These are phyloP conservation scores for Thyridium curvatum DNA, from an alignment of 2,329 filamentous ascomycete species.

Conservation along the genomic window DNA sequence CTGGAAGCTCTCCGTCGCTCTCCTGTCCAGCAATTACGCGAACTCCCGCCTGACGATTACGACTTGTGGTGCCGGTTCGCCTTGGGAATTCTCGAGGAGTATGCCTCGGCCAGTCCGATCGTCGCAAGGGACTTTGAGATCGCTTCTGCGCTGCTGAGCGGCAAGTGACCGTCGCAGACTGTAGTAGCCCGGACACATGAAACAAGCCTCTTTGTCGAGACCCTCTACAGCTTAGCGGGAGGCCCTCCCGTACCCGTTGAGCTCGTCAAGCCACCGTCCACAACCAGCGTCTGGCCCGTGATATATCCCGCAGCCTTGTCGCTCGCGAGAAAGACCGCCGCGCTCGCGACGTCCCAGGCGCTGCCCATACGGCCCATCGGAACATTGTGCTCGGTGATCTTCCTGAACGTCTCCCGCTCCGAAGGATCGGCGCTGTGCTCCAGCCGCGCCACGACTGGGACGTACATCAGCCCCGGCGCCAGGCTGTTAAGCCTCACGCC, in stretches of 20 bases:
- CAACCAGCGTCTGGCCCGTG: slow-evolving; percentile 37
- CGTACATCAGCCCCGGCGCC: slow-evolving; percentile 70
- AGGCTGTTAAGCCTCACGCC: slow-evolving; percentile 68
- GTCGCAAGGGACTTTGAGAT: slow-evolving; percentile 17
- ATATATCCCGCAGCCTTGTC: slow-evolving; percentile 45
- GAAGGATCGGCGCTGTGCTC: slow-evolving; percentile 30
- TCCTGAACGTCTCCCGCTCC: slow-evolving; percentile 35
- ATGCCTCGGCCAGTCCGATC: slow-evolving; percentile 7
- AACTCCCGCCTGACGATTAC: slow-evolving; percentile 7
- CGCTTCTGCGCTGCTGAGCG: slow-evolving; percentile 1
- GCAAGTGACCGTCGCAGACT: too few relatives aligned
- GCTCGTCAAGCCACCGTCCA: slow-evolving; percentile 22
- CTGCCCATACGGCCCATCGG: slow-evolving; percentile 45
- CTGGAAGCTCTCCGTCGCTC: slow-evolving; percentile 7
- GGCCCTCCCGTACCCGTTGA: slow-evolving; percentile 9
- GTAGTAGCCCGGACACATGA: too few relatives aligned
- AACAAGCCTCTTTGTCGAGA: too few relatives aligned
- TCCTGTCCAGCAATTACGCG: neutral
- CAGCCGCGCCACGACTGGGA: slow-evolving; percentile 31
- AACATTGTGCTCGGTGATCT: slow-evolving; percentile 40
- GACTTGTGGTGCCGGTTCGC: slow-evolving; percentile 7
- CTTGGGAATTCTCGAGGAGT: slow-evolving; percentile 6
- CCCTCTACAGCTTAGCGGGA: too few relatives aligned
- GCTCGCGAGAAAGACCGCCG: slow-evolving; percentile 44
- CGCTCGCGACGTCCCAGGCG: slow-evolving; percentile 43